Evolutionary conservation across 208 protist species (phyloP).

Genomic region (Trypanosomatidae sp.): DNA sequence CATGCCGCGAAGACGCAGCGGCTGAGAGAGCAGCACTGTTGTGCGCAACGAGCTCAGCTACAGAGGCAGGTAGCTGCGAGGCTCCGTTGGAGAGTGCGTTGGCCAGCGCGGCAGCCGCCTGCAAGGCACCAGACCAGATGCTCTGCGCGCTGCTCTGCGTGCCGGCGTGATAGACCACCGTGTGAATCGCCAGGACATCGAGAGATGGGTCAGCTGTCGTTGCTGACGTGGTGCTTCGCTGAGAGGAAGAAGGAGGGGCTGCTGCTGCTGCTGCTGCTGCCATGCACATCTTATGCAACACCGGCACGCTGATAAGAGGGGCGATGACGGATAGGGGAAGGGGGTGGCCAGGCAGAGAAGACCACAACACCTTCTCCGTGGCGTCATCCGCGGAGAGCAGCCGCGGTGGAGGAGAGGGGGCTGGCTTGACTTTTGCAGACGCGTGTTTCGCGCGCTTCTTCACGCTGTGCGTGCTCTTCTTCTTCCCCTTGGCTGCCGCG

Average conservation of each 20-base stretch:
- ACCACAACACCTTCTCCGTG: constrained; percentile 29
- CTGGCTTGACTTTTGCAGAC: no score
- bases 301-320: constrained; percentile 9
- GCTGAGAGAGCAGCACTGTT: not conserved
- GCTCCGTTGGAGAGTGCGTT: not conserved
- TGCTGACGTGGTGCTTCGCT: not conserved
- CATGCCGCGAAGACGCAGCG: not conserved
- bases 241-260: no score
- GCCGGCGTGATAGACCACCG: constrained; percentile 26
- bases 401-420: no score
- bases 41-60: constrained; percentile 21
- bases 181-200: constrained; percentile 11
- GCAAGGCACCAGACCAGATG: constrained; percentile 22
- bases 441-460: no score
- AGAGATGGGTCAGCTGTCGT: no score
- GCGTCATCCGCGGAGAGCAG: constrained; percentile 15
- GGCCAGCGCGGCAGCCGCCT: constrained; percentile 22
- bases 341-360: constrained; percentile 12
- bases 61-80: constrained; percentile 15
- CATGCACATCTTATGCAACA: constrained; percentile 6
- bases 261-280: not conserved
- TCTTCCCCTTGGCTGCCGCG: no score
- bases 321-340: constrained; percentile 15
- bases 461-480: no score
- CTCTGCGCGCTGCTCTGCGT: constrained; percentile 14